Percentiles rank a stretch among this genome's conserved stretches.
Conservation (phyloP, 1,284 basidiomycete genomes). For the Irpex rosettiformis region DNA sequence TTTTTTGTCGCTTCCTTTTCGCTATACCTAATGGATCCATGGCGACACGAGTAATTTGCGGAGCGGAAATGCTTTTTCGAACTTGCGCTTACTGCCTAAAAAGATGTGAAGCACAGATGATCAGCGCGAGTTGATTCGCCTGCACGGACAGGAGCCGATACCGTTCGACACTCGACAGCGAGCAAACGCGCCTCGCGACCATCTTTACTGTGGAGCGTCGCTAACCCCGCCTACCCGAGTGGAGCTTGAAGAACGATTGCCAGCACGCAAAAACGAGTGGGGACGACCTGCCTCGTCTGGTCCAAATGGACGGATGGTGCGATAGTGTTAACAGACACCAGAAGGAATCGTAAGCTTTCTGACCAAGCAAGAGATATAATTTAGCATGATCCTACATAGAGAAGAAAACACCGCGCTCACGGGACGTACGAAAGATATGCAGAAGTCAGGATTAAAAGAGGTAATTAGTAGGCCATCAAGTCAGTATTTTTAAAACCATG, state of each 20-base stretch:
- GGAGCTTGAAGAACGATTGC: not conserved
- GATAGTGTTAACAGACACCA: too few species aligned
- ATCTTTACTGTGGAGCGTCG: not conserved
- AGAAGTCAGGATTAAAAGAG: too few species aligned
- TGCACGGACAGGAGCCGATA: not conserved
- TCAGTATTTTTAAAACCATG: too few species aligned
- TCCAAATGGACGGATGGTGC: too few species aligned
- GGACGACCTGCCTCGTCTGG: too few species aligned
- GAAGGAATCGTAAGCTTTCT: too few species aligned
- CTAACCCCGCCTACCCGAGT: not conserved
- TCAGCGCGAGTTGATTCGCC: not conserved
- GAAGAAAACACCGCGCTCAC: too few species aligned
- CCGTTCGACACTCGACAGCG: not conserved
- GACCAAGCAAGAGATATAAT: too few species aligned
- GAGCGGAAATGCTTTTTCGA: not conserved
- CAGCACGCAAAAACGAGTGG: not conserved
- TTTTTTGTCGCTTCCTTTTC: not conserved
- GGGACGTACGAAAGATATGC: too few species aligned
- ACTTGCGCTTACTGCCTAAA: not conserved
- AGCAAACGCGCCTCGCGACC: not conserved
- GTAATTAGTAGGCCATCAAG: too few species aligned
- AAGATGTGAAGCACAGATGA: not conserved
- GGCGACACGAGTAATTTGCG: not conserved
- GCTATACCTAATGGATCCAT: not conserved
- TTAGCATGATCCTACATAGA: too few species aligned